Evolutionary conservation across 768 basidiomycete species (phyloP).

Genomic region (Lactifluus hygrophoroides): DNA sequence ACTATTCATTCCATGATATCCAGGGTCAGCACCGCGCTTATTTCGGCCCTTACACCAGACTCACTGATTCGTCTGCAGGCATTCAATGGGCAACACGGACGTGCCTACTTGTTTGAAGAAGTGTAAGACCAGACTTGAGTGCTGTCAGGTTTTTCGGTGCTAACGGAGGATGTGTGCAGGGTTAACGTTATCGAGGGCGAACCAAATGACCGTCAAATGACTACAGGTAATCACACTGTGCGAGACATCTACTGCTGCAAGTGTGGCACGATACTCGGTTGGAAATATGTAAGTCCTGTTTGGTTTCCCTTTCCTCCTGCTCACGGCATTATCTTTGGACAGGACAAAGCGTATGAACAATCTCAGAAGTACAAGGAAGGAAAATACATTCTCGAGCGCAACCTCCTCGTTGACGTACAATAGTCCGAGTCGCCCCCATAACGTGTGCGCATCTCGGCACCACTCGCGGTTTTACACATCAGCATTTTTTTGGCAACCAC

Average conservation of each 20-base stretch:
- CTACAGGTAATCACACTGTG: conserved; percentile 92
- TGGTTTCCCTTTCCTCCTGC: background rate
- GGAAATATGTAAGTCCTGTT: conserved; percentile 79
- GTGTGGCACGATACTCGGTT: conserved; percentile 79
- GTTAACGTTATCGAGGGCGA: conserved; percentile 90
- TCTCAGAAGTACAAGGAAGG: conserved; percentile 98
- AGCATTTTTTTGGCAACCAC: conserved; percentile 13
- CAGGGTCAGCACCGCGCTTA: conserved; percentile 44
- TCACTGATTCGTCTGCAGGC: conserved; percentile 44
- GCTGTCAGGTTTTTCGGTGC: conserved; percentile 6
- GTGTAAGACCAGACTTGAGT: conserved; percentile 53
- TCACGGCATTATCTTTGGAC: conserved; percentile 15
- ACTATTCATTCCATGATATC: conserved; percentile 89
- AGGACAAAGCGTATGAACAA: conserved; percentile 89
- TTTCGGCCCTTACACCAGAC: conserved; percentile 3
- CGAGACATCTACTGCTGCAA: conserved; percentile 93
- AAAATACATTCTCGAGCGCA: conserved; percentile 94
- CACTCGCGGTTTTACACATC: conserved; percentile 12
- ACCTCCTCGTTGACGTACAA: conserved; percentile 80
- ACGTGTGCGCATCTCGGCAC: conserved; percentile 2
- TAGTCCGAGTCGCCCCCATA: conserved; percentile 29
- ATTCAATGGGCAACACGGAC: conserved; percentile 94
- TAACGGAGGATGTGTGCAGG: conserved; percentile 33
- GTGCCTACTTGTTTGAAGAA: conserved; percentile 88
- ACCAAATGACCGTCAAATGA: conserved; percentile 89